Conservation (phyloP, 768 basidiomycete species). For the Porphyrellus cyaneotinctus region DNA sequence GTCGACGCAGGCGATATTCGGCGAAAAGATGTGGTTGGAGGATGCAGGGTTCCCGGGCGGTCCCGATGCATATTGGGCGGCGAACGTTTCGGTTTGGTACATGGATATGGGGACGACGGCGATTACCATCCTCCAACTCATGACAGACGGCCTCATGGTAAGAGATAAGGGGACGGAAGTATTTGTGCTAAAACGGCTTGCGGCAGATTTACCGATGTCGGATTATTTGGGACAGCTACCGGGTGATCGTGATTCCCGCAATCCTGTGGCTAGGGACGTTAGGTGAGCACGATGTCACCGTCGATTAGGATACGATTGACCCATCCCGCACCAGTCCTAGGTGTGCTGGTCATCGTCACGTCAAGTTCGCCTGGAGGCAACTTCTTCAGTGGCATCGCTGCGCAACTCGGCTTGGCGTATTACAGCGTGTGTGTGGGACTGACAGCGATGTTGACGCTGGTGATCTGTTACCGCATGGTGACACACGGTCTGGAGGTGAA, state of each 20-base stretch:
- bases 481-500: conserved; percentile 10
- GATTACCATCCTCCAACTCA: conserved; percentile 29
- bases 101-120: conserved; percentile 30
- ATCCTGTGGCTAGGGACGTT: conserved; percentile 24
- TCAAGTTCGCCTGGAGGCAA: conserved; percentile 17
- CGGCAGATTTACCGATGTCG: conserved; percentile 38
- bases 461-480: conserved; percentile 19
- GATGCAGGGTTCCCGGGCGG: conserved; percentile 33
- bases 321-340: conserved; percentile 10
- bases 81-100: conserved; percentile 27
- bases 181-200: background rate
- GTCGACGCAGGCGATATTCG: conserved; percentile 28
- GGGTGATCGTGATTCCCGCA: conserved; percentile 16
- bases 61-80: conserved; percentile 30
- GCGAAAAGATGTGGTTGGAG: conserved; percentile 36
- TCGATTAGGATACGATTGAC: background rate
- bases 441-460: conserved; percentile 19
- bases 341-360: conserved; percentile 10
- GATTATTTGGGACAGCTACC: conserved; percentile 28
- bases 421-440: conserved; percentile 17
- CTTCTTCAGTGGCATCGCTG: conserved; percentile 16
- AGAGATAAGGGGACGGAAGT: background rate
- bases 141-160: conserved; percentile 39
- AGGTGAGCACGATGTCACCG: conserved; percentile 13
- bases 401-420: conserved; percentile 18